Base-by-base conservation (phyloP, 1,139 yeast species). In the Saccharomyces hybrid region DNA sequence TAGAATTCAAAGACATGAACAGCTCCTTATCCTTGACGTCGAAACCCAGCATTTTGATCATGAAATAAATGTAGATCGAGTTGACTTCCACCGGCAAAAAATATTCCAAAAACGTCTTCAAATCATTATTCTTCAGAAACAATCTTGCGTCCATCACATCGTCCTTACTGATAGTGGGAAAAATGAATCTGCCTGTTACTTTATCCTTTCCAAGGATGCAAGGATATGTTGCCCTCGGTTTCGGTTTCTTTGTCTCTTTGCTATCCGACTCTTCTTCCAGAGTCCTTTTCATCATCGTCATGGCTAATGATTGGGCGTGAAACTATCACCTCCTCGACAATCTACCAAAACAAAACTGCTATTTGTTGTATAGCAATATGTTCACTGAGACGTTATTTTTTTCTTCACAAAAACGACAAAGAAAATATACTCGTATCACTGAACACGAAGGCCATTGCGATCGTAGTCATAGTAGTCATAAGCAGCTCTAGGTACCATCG, bases 1-100 rank as follows among this genome's bases (percentile, higher is more conserved):
- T 38, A 9, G 44, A 38, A 32, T 74, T 75, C 11, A 76, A 64
- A 2, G 74, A 71, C 13, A 69, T 73, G 62, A 75, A 59, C n/a
- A 75, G 63, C 50, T 73, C 72, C 5, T 72, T 66, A 32, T 76
- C 74, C 48, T 73, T 71, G 7, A 84, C 79, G 41, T 73, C 72
- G 63, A 75, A 83, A 1, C 88, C 88, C 31, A 84, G 65, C 51
- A 78, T 63, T 52, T 76, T 70, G 5, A 82, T 78, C 52, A 82
- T 69, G 51, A 66, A 70, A 31, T 80, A 63, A 30, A 84, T 75
- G 61, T 83, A 83, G 26, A 78, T 74, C 11, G 81, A 74, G 20
- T 79, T 74, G 13, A 88, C 82, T 2, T 80, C 78, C 1, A 78
- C 75, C 0, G 91, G 88, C 32, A 87, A 69, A 61, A 79, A 86